Conservation (phyloP, 345 rosid species). For the Euphorbia peplus region DNA sequence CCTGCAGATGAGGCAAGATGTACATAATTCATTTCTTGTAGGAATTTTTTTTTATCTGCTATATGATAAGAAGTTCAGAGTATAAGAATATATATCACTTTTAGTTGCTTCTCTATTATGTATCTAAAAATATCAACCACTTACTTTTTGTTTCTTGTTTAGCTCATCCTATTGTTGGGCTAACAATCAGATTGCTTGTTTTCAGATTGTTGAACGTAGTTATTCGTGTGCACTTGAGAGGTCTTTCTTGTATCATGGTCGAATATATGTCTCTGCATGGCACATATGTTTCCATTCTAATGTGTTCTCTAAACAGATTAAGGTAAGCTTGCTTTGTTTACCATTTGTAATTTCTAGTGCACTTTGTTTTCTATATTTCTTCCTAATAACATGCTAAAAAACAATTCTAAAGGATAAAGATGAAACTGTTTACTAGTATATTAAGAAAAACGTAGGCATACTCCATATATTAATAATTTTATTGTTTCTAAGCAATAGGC, state of each 20-base stretch:
- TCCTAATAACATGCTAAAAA: neutral
- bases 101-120: neutral
- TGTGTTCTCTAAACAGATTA: constrained; percentile 97
- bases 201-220: constrained; percentile 82
- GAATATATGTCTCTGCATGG: constrained; percentile 98
- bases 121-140: neutral
- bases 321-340: constrained; percentile 49
- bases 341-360: neutral
- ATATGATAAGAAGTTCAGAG: neutral
- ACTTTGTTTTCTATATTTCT: neutral
- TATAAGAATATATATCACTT: neutral
- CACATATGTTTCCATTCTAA: constrained; percentile 98
- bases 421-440: neutral
- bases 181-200: constrained; percentile 19
- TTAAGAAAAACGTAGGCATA: neutral
- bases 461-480: neutral
- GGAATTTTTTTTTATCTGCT: constrained; percentile 4
- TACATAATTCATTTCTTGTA: constrained; percentile 12
- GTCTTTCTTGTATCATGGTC: constrained; percentile 97
- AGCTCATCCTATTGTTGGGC: constrained; percentile 10
- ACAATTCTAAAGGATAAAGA: neutral
- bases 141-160: neutral
- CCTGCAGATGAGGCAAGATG: constrained; percentile 77
- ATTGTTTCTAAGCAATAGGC: neutral
- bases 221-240: constrained; percentile 98